Percentiles rank a stretch among this genome's conserved stretches.
These are phyloP conservation scores for Triticum dicoccoides DNA, from an alignment of 176 grass and related monocot species.

Conservation along the genomic window DNA sequence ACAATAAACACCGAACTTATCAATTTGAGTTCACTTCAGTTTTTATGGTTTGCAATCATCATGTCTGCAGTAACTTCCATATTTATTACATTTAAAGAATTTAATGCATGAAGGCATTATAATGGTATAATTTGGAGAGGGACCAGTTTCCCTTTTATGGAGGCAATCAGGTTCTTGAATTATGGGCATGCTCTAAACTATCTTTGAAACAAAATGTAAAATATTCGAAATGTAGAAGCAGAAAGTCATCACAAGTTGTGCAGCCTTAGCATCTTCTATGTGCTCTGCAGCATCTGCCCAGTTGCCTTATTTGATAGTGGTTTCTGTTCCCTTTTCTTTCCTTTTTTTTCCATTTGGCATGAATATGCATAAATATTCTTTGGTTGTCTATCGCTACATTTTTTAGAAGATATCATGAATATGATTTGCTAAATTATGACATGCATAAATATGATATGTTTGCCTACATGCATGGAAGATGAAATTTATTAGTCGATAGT, in stretches of 20 bases:
- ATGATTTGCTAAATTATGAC: no score
- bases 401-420: no score
- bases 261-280: conserved; percentile 1
- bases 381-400: no score
- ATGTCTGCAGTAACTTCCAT: not conserved
- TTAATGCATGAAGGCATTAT: not conserved
- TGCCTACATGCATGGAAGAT: no score
- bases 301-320: not conserved
- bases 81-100: not conserved
- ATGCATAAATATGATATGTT: no score
- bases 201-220: not conserved
- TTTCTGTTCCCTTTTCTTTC: not conserved
- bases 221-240: not conserved
- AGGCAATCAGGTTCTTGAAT: not conserved
- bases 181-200: not conserved
- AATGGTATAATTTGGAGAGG: not conserved
- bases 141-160: not conserved
- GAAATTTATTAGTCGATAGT: no score
- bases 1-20: not conserved
- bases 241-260: not conserved
- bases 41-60: not conserved
- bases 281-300: not conserved
- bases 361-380: no score
- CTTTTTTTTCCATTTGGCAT: not conserved
- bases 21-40: not conserved